Conservation (phyloP, 352 stramenopile species). For the Globisporangium barbulae region DNA sequence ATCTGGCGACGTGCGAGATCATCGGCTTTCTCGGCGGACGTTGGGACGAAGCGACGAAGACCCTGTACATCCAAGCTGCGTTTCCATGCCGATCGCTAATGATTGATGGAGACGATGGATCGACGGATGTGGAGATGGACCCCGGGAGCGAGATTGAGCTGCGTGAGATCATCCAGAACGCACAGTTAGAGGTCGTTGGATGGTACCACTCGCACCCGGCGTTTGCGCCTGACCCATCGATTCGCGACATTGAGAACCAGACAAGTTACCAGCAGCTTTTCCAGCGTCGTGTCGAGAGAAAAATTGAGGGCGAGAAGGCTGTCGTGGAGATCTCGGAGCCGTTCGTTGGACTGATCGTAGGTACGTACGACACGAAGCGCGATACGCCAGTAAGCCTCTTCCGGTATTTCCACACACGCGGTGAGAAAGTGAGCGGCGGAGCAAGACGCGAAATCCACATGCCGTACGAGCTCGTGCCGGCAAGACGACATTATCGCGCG, state of each 20-base stretch:
- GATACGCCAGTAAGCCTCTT: constrained; percentile 75
- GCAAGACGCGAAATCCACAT: constrained; percentile 51
- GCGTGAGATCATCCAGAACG: constrained; percentile 87
- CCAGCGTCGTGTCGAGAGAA: constrained; percentile 32
- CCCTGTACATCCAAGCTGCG: constrained; percentile 90
- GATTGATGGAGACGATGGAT: constrained; percentile 87
- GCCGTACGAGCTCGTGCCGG: constrained; percentile 67
- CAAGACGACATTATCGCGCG: constrained; percentile 40
- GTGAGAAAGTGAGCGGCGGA: constrained; percentile 63
- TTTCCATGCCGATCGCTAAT: constrained; percentile 91
- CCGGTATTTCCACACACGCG: constrained; percentile 77
- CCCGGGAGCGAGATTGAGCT: constrained; percentile 90
- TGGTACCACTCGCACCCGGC: constrained; percentile 96
- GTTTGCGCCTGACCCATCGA: constrained; percentile 90
- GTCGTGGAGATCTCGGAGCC: constrained; percentile 52
- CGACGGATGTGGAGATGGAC: constrained; percentile 95
- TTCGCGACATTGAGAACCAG: constrained; percentile 95
- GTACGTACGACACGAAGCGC: constrained; percentile 88
- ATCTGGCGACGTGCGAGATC: constrained; percentile 92
- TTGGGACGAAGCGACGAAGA: constrained; percentile 82
- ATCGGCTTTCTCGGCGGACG: constrained; percentile 92
- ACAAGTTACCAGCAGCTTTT: constrained; percentile 92
- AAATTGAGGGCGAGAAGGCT: constrained; percentile 16
- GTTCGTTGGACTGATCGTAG: constrained; percentile 94
- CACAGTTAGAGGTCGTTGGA: constrained; percentile 88